These are phyloP conservation scores for Solanum rostratum DNA, from an alignment of 257 asterid genomes.

Conservation along the genomic window DNA sequence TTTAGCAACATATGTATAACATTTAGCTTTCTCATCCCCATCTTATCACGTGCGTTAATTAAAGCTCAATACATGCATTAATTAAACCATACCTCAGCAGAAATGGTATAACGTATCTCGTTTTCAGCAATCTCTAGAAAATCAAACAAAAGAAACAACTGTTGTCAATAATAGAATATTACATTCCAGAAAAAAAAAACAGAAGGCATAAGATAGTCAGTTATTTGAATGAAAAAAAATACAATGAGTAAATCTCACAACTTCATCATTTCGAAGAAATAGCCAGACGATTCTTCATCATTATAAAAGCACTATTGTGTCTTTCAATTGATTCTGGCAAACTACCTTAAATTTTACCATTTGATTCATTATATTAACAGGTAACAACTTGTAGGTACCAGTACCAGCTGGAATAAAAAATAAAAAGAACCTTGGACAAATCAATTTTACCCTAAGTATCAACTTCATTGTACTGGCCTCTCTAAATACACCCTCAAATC, in stretches of 20 bases:
- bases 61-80: background rate
- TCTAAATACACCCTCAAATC: background rate
- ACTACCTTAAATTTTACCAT: background rate
- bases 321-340: background rate
- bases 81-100: conserved; percentile 55
- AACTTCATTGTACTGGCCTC: background rate
- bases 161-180: conserved; percentile 2
- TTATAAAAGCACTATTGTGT: background rate
- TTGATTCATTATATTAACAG: background rate
- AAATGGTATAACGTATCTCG: conserved; percentile 41
- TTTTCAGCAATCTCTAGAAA: conserved; percentile 44
- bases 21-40: background rate
- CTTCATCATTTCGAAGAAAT: background rate
- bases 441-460: background rate
- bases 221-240: background rate
- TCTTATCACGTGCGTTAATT: background rate
- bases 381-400: background rate
- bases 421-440: background rate
- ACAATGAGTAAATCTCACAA: background rate
- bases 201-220: background rate
- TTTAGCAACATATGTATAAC: background rate
- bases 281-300: background rate
- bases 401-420: background rate
- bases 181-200: background rate
- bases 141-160: background rate